Base-by-base conservation (phyloP, 805 yeast genomes). In the Pichia thaimueangensis region DNA sequence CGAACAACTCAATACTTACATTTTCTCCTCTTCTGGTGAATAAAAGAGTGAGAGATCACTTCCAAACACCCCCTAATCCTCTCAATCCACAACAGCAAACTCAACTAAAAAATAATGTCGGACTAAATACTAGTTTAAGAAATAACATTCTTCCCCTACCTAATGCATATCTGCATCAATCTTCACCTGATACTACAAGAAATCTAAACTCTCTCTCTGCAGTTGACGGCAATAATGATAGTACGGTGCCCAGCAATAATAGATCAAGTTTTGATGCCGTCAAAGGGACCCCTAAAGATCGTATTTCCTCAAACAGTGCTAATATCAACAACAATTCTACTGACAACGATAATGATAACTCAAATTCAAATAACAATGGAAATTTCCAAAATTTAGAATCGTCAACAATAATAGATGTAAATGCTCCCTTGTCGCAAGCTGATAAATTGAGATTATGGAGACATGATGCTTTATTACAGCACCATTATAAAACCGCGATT, bases 391-490 rank as follows among this genome's bases (percentile, higher is more conserved):
- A 37, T 23, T 13, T 29, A 15, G 47, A 44, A 33, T 36, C 43
- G 5, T 42, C 44, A 25, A 39, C 43, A 13, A 44, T 39, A 21
- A 39, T 32, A 8, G 59, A 54, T 19, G 56, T 52, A 15, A 60
- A 60, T 21, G 45, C 68, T 39, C 82, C 82, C 6, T 56, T 77
- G 31, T 74, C 95, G 0, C 93, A 85, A 45, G 93, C 89, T 0
- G 97, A 91, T 49, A 79, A 81, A 51, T 70, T 93, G 28, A 65
- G 97, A 35, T 67, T 86, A 23, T 93, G 97, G 98, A 68, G 97
- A 37, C 94, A 88, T 49, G 96, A 88, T 57, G 95, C 98, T 0
- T 62, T 84, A 43, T 80, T 84, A 82, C 95, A 89, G 53, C 97
- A 89, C 59, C 94, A 88, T 48, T 86, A 86, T 60, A 72, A 73